A percentile compares a stretch with the other conserved stretches of the same genome.
Evolutionary conservation across 176 grass and related monocot species (phyloP).

Genomic region (Tuctoria greenei): DNA sequence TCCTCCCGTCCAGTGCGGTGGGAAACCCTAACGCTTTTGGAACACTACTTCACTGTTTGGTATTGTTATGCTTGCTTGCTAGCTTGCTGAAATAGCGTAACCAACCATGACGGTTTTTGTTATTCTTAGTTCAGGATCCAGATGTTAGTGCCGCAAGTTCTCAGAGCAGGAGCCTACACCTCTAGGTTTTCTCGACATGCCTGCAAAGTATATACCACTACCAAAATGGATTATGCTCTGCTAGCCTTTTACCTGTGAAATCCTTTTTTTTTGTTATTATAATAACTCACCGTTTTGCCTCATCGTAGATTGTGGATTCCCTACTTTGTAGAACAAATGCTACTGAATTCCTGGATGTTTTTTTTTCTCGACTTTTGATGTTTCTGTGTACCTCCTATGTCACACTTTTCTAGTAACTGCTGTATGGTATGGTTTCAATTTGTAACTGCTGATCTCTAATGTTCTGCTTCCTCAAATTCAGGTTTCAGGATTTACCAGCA

Average conservation of each 20-base stretch:
- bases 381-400: neutral
- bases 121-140: slow-evolving; percentile 37
- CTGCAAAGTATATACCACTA: slow-evolving; percentile 31
- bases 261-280: neutral
- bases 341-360: neutral
- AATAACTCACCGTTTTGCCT: neutral
- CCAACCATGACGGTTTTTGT: slow-evolving; percentile 11
- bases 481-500: slow-evolving; percentile 15
- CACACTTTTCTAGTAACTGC: neutral
- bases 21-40: neutral
- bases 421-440: neutral
- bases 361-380: neutral
- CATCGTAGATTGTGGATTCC: neutral
- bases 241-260: slow-evolving; percentile 14
- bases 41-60: neutral
- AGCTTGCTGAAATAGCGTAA: neutral
- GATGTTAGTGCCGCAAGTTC: slow-evolving; percentile 42
- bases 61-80: neutral
- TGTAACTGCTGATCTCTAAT: neutral
- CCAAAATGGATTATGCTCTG: neutral
- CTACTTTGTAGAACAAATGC: neutral
- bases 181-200: slow-evolving; percentile 37
- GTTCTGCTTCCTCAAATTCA: slow-evolving; percentile 22
- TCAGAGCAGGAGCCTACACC: slow-evolving; percentile 39
- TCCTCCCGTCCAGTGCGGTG: neutral